These are phyloP conservation scores for Durusdinium trenchii DNA, from an alignment of 73 alveolate species.

Conservation along the genomic window DNA sequence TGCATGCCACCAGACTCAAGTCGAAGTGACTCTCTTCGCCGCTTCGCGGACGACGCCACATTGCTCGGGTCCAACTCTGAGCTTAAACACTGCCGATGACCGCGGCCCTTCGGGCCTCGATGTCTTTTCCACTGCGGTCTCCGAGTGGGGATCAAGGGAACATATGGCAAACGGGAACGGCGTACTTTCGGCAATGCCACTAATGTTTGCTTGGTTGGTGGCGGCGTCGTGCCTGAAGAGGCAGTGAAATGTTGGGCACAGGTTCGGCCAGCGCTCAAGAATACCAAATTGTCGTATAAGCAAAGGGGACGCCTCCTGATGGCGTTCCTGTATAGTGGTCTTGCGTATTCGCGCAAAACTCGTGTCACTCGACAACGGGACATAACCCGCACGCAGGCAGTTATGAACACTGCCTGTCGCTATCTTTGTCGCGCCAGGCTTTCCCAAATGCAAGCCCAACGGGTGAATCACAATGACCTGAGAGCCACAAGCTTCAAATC, in stretches of 20 bases:
- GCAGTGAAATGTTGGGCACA: constrained; percentile 3
- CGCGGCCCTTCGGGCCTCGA: constrained; percentile 22
- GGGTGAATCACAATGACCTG: not conserved
- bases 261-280: not conserved
- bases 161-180: constrained; percentile 22
- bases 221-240: not conserved
- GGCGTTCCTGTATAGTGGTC: constrained; percentile 21
- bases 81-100: not conserved
- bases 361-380: not conserved
- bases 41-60: constrained; percentile 18
- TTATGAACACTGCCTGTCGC: constrained; percentile 15
- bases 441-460: not conserved
- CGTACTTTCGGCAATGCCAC: not conserved
- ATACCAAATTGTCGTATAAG: not conserved
- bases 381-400: not conserved
- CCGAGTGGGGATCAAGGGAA: constrained; percentile 1
- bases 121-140: not conserved
- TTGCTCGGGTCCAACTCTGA: constrained; percentile 6
- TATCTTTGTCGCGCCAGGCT: constrained; percentile 14
- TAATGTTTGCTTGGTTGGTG: constrained; percentile 25
- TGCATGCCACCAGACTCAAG: not conserved
- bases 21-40: not conserved
- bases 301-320: not conserved
- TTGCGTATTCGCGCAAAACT: constrained; percentile 1
- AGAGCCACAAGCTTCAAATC: not conserved